phyloP scores from a whole-genome alignment of 2,329 filamentous ascomycete genomes.

The Reticulascus tulasneorum region DNA sequence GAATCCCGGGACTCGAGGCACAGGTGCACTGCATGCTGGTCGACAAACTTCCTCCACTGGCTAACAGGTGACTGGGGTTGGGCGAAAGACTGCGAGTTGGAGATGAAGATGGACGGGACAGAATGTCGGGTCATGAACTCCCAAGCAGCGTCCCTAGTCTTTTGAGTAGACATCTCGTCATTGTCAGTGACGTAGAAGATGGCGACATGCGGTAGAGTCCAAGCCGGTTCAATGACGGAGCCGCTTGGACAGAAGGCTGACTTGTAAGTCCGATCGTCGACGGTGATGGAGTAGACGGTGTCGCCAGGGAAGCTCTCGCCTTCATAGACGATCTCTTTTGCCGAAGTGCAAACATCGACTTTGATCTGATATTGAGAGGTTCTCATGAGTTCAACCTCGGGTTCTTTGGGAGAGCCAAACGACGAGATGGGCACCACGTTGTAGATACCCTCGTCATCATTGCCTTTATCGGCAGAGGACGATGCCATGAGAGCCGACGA shows the following conservation, averaged over 20 bases:
- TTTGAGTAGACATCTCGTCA: constrained; percentile 32
- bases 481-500: constrained; percentile 44
- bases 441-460: constrained; percentile 36
- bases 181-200: constrained; percentile 43
- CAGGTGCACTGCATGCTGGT: constrained; percentile 42
- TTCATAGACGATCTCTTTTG: constrained; percentile 25
- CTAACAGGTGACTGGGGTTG: constrained; percentile 25
- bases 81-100: constrained; percentile 36
- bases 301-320: constrained; percentile 19
- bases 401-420: constrained; percentile 40
- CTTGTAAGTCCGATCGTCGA: constrained; percentile 33
- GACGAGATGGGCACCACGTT: constrained; percentile 48
- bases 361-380: constrained; percentile 48
- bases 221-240: constrained; percentile 36
- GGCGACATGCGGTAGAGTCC: constrained; percentile 45
- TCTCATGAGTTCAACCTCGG: constrained; percentile 49
- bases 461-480: constrained; percentile 15
- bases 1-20: constrained; percentile 42
- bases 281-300: constrained; percentile 31
- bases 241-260: constrained; percentile 32
- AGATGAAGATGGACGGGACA: constrained; percentile 45
- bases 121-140: constrained; percentile 42
- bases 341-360: constrained; percentile 43
- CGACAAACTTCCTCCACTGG: constrained; percentile 29
- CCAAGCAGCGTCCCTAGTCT: constrained; percentile 38